Conservation (phyloP, 441 rosid species). For the Brassica balearica region DNA sequence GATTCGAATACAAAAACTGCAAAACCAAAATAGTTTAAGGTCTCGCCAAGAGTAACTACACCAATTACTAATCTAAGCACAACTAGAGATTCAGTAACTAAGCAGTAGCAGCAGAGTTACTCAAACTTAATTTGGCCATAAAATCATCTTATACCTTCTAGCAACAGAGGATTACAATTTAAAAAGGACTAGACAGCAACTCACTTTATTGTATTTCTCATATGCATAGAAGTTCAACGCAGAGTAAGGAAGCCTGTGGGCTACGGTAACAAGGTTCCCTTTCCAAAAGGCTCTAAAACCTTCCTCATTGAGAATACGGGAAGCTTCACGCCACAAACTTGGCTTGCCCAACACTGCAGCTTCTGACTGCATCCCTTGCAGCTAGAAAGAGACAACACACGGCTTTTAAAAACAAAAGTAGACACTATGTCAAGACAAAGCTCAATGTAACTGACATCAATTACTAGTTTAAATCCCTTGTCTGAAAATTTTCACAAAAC, state of each 20-base stretch:
- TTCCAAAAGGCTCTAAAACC: constrained; percentile 58
- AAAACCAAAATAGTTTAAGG: constrained; percentile 10
- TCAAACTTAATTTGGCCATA: no score
- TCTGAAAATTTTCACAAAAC: no score
- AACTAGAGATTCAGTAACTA: not conserved
- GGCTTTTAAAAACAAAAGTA: not conserved
- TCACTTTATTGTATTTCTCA: constrained; percentile 72
- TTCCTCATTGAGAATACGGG: not conserved
- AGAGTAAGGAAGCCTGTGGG: constrained; percentile 90
- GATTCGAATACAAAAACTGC: constrained; percentile 65
- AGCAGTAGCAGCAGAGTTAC: no score
- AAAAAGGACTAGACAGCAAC: constrained; percentile 25
- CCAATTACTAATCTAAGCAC: not conserved
- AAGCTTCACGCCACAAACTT: not conserved
- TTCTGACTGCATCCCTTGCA: constrained; percentile 86
- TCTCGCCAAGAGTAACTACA: not conserved
- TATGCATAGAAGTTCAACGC: constrained; percentile 85
- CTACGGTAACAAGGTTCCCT: constrained; percentile 91
- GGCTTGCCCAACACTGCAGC: constrained; percentile 45
- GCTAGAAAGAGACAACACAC: constrained; percentile 42
- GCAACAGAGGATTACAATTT: no score
- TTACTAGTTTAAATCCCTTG: no score
- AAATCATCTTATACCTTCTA: no score
- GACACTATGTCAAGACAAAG: not conserved
- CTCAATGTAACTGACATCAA: not conserved